phyloP scores from a whole-genome alignment of 2,329 filamentous ascomycete genomes.

The Diaporthe nobilis region DNA sequence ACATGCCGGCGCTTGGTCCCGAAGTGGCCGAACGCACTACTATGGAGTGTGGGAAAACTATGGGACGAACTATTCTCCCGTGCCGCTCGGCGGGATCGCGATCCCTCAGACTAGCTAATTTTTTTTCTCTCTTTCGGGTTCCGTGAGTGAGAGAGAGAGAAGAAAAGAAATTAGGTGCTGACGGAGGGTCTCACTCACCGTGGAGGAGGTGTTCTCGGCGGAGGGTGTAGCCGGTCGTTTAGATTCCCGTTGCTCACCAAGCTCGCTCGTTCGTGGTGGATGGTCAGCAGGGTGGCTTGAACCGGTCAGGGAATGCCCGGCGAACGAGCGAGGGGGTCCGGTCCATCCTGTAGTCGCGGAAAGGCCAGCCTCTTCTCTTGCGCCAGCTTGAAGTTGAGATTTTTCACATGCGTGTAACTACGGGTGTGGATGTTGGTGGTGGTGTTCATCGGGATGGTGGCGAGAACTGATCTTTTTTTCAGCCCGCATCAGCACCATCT shows the following conservation, averaged over 20 bases:
- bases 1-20: background rate
- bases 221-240: background rate
- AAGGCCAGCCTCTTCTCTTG: background rate
- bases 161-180: constrained; percentile 17
- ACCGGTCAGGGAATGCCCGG: constrained; percentile 19
- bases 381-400: background rate
- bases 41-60: background rate
- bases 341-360: background rate
- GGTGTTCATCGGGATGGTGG: background rate
- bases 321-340: constrained; percentile 1
- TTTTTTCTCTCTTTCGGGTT: too few relatives aligned
- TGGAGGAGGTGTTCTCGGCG: background rate
- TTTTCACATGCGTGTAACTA: background rate
- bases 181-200: background rate
- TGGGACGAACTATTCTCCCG: constrained; percentile 9
- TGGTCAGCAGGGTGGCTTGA: constrained; percentile 19
- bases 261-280: background rate
- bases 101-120: background rate
- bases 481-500: background rate
- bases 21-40: background rate
- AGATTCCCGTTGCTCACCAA: background rate
- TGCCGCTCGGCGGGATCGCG: background rate
- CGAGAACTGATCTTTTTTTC: background rate
- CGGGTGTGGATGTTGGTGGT: background rate
- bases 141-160: background rate